Base-by-base conservation (phyloP, 129 eudicot species). In the Heracleum sosnowskyi region DNA sequence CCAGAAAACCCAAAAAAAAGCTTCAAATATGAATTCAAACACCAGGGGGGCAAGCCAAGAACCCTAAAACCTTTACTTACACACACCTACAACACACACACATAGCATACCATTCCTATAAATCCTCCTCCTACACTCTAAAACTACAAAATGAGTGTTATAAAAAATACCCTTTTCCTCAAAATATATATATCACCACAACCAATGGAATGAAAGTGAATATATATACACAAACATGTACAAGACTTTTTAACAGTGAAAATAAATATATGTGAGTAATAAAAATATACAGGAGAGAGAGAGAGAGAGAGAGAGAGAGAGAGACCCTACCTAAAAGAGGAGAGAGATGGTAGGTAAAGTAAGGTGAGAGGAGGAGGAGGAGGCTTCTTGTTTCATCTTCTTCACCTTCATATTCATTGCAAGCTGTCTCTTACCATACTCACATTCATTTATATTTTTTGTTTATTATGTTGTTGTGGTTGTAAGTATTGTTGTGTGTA, bases 341-440 rank as follows among this genome's bases (percentile, higher is more conserved):
- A 63, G 77, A 44, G 47, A 42, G 66, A 40, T 45, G 29, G 47
- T 70, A 79, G 35, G 91, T 90, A 85, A 85, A 93, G 93, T 92
- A 86, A 85, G 87, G 69, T 66, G 72, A 64, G 71, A 66, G 39
- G 72, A 31, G 68, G 72, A 31, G 68, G 33, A n/a, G 72, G 39
- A 64, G 71, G 39, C 72, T 66, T 66, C 36, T 66, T 29, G 22
- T 66, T 66, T 66, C 72, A 66, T 66, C 72, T 66, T 66, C 72
- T 66, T 66, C 72, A 66, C 47, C 76, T 86, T 74, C 81, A 28
- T 81, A 79, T 81, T 86, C 87, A 83, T 82, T 86, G 91, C 91
- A 79, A 89, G 92, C 91, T 89, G 92, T 81, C 89, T 80, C 81
- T 86, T 83, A 84, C 85, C 57, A 79, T 55, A 42, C 80, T 66